Evolutionary conservation across 1,284 basidiomycete species (phyloP).

Genomic region (Flammula alnicola): DNA sequence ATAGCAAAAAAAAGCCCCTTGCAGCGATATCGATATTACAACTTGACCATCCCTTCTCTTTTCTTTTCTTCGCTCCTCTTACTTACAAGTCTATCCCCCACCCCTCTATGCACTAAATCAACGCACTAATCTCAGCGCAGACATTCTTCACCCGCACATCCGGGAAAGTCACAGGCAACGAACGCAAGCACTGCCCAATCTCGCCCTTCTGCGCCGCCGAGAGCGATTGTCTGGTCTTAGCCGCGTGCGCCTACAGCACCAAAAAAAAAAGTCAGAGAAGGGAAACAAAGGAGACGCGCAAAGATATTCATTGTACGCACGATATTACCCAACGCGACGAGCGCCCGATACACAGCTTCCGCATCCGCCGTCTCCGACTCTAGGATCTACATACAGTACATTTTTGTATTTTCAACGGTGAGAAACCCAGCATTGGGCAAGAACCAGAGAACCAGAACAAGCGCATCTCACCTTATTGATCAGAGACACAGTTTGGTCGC

Average conservation of each 20-base stretch:
- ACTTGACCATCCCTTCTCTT: no score
- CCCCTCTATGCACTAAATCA: constrained; percentile 32
- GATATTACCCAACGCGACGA: constrained; percentile 89
- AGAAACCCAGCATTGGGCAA: no score
- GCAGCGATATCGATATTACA: no score
- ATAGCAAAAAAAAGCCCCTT: no score
- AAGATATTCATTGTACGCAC: constrained; percentile 49
- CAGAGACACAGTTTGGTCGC: constrained; percentile 46
- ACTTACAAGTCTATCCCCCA: neutral
- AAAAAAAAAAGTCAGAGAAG: constrained; percentile 4
- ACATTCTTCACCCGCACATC: constrained; percentile 64
- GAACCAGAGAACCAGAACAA: neutral
- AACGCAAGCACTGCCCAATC: constrained; percentile 44
- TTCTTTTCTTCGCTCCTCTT: neutral
- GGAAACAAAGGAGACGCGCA: constrained; percentile 4
- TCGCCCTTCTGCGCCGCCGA: constrained; percentile 44
- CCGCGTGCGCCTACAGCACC: constrained; percentile 53
- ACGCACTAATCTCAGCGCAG: constrained; percentile 48
- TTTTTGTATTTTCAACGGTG: no score
- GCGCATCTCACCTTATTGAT: constrained; percentile 51
- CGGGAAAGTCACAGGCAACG: constrained; percentile 49
- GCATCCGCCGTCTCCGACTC: constrained; percentile 73
- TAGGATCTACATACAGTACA: constrained; percentile 53
- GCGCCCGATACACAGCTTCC: constrained; percentile 84
- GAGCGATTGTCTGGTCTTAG: constrained; percentile 43